A percentile compares a stretch with the other conserved stretches of the same genome.
These are phyloP conservation scores for Fennellomyces sp. DNA, from an alignment of 371 early-diverging fungal genomes.

Conservation along the genomic window DNA sequence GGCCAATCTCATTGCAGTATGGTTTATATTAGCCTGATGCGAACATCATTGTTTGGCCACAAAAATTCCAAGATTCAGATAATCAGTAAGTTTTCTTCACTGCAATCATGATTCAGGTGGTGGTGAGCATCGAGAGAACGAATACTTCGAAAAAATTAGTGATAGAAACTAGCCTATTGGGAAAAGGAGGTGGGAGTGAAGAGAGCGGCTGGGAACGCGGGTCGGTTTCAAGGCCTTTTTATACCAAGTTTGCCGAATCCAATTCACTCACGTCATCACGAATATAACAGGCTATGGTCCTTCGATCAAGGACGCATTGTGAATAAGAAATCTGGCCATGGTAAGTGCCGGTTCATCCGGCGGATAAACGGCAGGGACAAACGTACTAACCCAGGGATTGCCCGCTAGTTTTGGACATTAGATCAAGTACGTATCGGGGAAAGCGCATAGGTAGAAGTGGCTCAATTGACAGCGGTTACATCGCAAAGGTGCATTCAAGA, in stretches of 20 bases:
- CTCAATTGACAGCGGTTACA: too few relatives aligned
- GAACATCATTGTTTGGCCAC: conserved; percentile 55
- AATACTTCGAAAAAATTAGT: too few relatives aligned
- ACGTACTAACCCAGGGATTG: too few relatives aligned
- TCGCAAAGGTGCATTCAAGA: conserved; percentile 44
- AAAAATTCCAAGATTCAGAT: conserved; percentile 53
- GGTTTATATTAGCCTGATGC: conserved; percentile 40
- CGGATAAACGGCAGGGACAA: not conserved
- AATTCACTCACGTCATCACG: not conserved
- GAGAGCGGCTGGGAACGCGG: not conserved
- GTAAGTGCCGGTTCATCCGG: conserved; percentile 24
- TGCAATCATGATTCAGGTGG: not conserved
- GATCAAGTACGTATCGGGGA: too few relatives aligned
- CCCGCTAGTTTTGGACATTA: conserved; percentile 46
- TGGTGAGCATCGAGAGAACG: too few relatives aligned
- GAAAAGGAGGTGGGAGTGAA: not conserved
- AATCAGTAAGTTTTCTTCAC: conserved; percentile 39
- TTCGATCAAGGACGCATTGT: conserved; percentile 41
- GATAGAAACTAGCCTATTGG: too few relatives aligned
- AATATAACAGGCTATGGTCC: conserved; percentile 39
- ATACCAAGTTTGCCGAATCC: too few relatives aligned
- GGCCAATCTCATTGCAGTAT: too few relatives aligned
- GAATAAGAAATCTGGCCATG: conserved; percentile 52
- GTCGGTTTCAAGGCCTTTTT: too few relatives aligned
- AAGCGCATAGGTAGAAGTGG: too few relatives aligned